A percentile compares a stretch with the other conserved stretches of the same genome.
phyloP scores from a whole-genome alignment of 2,329 filamentous ascomycete species.

The Ophiobolus disseminans region DNA sequence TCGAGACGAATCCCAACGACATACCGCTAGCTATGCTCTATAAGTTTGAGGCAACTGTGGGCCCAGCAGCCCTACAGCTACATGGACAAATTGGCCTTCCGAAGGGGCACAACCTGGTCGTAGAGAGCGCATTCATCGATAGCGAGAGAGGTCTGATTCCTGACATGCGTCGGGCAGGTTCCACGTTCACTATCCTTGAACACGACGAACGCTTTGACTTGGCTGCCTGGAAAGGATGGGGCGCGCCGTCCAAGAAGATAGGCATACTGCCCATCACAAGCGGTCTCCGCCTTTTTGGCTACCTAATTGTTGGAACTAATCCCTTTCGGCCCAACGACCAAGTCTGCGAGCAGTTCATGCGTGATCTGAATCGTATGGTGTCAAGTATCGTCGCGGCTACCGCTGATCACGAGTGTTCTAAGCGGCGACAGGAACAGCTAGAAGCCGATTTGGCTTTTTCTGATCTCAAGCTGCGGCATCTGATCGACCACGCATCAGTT shows the following conservation, averaged over 20 bases:
- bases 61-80: constrained; percentile 22
- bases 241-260: constrained; percentile 31
- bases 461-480: constrained; percentile 43
- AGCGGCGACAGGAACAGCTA: constrained; percentile 38
- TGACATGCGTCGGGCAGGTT: constrained; percentile 36
- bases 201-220: constrained; percentile 40
- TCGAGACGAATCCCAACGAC: constrained; percentile 37
- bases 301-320: constrained; percentile 46
- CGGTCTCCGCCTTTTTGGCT: constrained; percentile 32
- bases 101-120: constrained; percentile 33
- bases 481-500: constrained; percentile 45
- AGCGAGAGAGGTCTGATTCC: constrained; percentile 37
- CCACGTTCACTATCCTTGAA: constrained; percentile 28
- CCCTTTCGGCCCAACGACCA: constrained; percentile 44
- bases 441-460: constrained; percentile 45
- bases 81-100: constrained; percentile 39
- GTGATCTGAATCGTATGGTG: constrained; percentile 40
- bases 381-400: constrained; percentile 39
- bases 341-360: constrained; percentile 41
- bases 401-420: constrained; percentile 26
- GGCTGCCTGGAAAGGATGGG: constrained; percentile 38
- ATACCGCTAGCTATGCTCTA: constrained; percentile 43
- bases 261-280: constrained; percentile 36
- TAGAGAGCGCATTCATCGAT: constrained; percentile 28
- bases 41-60: constrained; percentile 20